phyloP scores from a whole-genome alignment of 805 yeast genomes.

The Phaffomyces opuntiae region DNA sequence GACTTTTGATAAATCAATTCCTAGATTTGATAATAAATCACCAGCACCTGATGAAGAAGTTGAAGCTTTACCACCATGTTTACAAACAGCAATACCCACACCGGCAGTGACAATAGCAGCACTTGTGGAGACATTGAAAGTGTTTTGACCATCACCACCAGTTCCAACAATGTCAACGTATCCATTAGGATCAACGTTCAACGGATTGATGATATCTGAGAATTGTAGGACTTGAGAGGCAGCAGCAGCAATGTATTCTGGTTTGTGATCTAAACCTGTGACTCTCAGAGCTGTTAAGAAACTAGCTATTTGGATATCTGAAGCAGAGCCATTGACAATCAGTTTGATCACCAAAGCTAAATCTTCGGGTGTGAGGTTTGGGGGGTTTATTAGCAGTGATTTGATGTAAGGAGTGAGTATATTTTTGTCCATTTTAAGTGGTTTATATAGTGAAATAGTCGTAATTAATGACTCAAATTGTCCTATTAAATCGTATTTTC shows the following conservation, averaged over 20 bases:
- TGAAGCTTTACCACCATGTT: conserved; percentile 97
- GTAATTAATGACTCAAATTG: background rate
- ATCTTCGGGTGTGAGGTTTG: conserved; percentile 56
- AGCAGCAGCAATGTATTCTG: conserved; percentile 81
- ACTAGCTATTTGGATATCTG: conserved; percentile 67
- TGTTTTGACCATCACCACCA: conserved; percentile 97
- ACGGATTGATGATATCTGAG: conserved; percentile 46
- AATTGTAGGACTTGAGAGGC: conserved; percentile 65
- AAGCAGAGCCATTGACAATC: conserved; percentile 53
- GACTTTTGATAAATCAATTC: conserved; percentile 72
- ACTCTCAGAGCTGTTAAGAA: conserved; percentile 74
- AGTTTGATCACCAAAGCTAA: conserved; percentile 53
- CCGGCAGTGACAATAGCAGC: conserved; percentile 95
- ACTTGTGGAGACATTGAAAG: conserved; percentile 94
- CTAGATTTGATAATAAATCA: conserved; percentile 74
- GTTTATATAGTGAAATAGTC: background rate
- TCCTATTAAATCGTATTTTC: background rate
- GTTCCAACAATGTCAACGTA: conserved; percentile 93
- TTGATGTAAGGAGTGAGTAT: conserved; percentile 53
- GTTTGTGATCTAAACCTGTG: conserved; percentile 69
- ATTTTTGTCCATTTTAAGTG: background rate
- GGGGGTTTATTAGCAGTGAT: conserved; percentile 53
- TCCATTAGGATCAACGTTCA: conserved; percentile 39
- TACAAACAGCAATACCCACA: conserved; percentile 69
- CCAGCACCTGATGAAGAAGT: conserved; percentile 93